Base-by-base conservation (phyloP, 1,284 basidiomycete species). In the Cryptococcus deneoformans region DNA sequence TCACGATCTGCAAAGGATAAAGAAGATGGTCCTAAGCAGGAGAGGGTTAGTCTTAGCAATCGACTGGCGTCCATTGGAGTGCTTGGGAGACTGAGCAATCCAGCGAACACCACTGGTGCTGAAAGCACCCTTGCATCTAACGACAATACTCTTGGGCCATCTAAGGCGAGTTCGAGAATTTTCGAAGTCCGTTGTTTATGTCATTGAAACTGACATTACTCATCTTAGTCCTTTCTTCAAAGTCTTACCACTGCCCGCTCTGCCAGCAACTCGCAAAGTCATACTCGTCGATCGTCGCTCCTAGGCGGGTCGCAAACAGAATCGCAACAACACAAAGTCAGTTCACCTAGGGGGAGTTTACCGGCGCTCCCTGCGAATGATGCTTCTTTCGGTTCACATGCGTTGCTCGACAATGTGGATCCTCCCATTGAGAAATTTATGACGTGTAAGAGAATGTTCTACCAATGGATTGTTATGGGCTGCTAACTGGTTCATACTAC, bases 11-110 rank as follows among this genome's bases (percentile, higher is more conserved):
- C 57, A 39, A 48, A 64, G 63, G 45, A 77, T 78, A 54, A 78
- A 85, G 63, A 86, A 82, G 77, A 51, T 43, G 47, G 50, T 35
- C 48, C 50, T 0, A 65, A 59, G 40, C 43, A 56, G 20, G 70
- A 70, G 45, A 53, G 70, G 40, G 62, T 63, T 16, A 89, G 83
- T 67, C 73, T 92, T 46, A 83, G 86, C 20, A 89, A 90, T 77
- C 81, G 90, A 45, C 76, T 92, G 61, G 87, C 89, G 5, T 84
- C 83, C 57, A 84, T 92, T 63, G 84, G 84, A 2, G 84, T 83
- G 12, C 62, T 76, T 9, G 67, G 70, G 5, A 61, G 66, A 34
- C 47, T 73, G 16, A 56, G 59, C n/a, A 48, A 54, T 50, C 57
- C 65, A 37, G 66, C 56, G 14, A 53, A 43, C 24, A 39, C 46